These are phyloP conservation scores for Chaetomium tenue DNA, from an alignment of 495 filamentous ascomycete genomes.

Conservation along the genomic window DNA sequence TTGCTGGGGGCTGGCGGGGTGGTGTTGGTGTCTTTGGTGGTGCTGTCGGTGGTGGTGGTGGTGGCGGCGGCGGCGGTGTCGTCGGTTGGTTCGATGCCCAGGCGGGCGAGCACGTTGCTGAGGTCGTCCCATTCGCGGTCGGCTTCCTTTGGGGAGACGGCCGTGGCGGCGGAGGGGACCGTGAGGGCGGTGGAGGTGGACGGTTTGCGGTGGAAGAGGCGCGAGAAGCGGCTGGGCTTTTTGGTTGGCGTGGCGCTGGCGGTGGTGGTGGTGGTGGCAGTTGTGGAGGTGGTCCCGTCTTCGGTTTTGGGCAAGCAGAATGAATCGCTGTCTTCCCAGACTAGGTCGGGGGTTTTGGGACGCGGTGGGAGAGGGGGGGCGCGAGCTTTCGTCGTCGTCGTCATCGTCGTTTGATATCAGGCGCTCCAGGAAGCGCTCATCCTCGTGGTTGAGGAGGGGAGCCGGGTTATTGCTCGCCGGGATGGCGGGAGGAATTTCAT, in stretches of 20 bases:
- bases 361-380: slow-evolving; percentile 43
- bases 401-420: slow-evolving; percentile 35
- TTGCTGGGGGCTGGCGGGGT: slow-evolving; percentile 36
- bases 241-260: slow-evolving; percentile 22
- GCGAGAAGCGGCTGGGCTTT: slow-evolving; percentile 30
- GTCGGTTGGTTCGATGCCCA: slow-evolving; percentile 57
- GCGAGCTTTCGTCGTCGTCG: slow-evolving; percentile 33
- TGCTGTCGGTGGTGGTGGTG: not conserved
- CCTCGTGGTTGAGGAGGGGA: slow-evolving; percentile 43
- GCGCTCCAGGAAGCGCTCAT: slow-evolving; percentile 46
- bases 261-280: not conserved
- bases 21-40: not conserved
- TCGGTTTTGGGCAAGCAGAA: slow-evolving; percentile 22
- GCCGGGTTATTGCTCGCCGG: slow-evolving; percentile 12
- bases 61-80: too few species aligned
- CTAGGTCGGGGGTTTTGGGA: slow-evolving; percentile 46
- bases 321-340: slow-evolving; percentile 42
- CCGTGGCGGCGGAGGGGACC: slow-evolving; percentile 30
- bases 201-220: slow-evolving; percentile 31
- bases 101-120: slow-evolving; percentile 67
- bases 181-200: slow-evolving; percentile 26
- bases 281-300: not conserved
- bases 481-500: slow-evolving; percentile 1
- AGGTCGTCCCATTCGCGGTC: slow-evolving; percentile 71
- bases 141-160: slow-evolving; percentile 27